These are phyloP conservation scores for Akanthomyces lecanii DNA, from an alignment of 2,329 filamentous ascomycete genomes.

Conservation along the genomic window DNA sequence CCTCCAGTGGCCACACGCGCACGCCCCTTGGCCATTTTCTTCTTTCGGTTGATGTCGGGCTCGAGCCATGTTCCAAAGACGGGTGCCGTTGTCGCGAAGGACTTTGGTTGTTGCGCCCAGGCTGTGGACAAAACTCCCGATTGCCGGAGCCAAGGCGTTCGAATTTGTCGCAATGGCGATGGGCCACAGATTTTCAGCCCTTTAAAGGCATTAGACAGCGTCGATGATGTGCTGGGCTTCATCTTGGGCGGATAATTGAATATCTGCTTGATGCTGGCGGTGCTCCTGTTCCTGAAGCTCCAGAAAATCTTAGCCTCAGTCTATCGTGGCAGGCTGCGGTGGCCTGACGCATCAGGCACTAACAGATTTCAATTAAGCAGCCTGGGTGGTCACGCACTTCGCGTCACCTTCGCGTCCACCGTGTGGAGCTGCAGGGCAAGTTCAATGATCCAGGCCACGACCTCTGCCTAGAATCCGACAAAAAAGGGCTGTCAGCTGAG, in stretches of 20 bases:
- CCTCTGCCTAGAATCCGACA: constrained; percentile 18
- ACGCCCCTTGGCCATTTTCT: constrained; percentile 87
- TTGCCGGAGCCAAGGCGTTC: constrained; percentile 29
- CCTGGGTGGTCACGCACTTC: constrained; percentile 34
- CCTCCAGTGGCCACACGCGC: constrained; percentile 86
- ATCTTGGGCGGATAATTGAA: constrained; percentile 34
- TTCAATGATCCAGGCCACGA: constrained; percentile 27
- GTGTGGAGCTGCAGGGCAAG: constrained; percentile 29
- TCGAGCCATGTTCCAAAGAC: constrained; percentile 72
- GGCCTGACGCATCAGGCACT: constrained; percentile 26
- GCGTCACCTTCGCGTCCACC: constrained; percentile 43
- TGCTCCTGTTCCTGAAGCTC: constrained; percentile 22
- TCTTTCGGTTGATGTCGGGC: constrained; percentile 70
- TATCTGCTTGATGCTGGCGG: constrained; percentile 18
- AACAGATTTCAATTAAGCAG: constrained; percentile 28
- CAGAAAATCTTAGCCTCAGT: constrained; percentile 31
- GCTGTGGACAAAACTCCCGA: constrained; percentile 27
- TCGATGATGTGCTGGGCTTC: constrained; percentile 41
- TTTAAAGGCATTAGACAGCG: constrained; percentile 48
- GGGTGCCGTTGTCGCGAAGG: constrained; percentile 67
- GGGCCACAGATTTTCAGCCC: constrained; percentile 43
- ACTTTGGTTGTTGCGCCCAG: constrained; percentile 36
- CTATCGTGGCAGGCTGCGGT: constrained; percentile 8
- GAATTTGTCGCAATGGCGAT: constrained; percentile 37
- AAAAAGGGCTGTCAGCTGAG: not conserved